Percentiles rank a stretch among this genome's conserved stretches.
Conservation (phyloP, 2,329 filamentous ascomycete genomes). For the Arthrobotrys sphaeroides region DNA sequence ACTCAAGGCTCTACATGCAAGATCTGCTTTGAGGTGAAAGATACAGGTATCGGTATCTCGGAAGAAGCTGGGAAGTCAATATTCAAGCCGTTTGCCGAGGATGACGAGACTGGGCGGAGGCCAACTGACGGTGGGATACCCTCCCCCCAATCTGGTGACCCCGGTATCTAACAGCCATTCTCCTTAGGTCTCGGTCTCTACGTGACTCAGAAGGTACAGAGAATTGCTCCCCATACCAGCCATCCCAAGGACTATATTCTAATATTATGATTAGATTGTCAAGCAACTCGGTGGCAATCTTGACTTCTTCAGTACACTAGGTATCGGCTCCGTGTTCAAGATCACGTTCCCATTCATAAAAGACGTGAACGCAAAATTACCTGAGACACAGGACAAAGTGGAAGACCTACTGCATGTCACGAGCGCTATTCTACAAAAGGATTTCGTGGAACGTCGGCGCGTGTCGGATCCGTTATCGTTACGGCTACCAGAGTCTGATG, state of each 20-base stretch:
- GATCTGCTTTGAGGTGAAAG: conserved; percentile 53
- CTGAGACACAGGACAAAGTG: conserved; percentile 17
- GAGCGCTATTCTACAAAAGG: conserved; percentile 38
- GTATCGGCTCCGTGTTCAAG: conserved; percentile 50
- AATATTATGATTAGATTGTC: conserved; percentile 34
- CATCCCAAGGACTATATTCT: not conserved
- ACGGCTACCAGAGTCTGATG: conserved; percentile 46
- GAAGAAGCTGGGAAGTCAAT: conserved; percentile 53
- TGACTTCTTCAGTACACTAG: conserved; percentile 46
- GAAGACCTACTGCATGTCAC: conserved; percentile 49
- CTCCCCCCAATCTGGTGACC: not conserved
- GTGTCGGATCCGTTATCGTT: conserved; percentile 41
- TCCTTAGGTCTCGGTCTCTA: conserved; percentile 42
- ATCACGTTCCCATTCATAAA: conserved; percentile 47
- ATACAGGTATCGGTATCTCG: conserved; percentile 57
- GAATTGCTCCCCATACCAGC: not conserved
- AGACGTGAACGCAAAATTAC: conserved; percentile 21
- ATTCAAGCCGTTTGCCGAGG: conserved; percentile 55
- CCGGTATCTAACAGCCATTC: not conserved
- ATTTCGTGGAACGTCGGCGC: conserved; percentile 42
- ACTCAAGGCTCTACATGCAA: conserved; percentile 35
- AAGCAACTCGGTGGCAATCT: conserved; percentile 48
- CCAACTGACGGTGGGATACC: conserved; percentile 38
- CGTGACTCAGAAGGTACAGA: conserved; percentile 36
- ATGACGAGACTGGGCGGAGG: conserved; percentile 42